Base-by-base conservation (phyloP, 306 rosid species). In the Sindora glabra region DNA sequence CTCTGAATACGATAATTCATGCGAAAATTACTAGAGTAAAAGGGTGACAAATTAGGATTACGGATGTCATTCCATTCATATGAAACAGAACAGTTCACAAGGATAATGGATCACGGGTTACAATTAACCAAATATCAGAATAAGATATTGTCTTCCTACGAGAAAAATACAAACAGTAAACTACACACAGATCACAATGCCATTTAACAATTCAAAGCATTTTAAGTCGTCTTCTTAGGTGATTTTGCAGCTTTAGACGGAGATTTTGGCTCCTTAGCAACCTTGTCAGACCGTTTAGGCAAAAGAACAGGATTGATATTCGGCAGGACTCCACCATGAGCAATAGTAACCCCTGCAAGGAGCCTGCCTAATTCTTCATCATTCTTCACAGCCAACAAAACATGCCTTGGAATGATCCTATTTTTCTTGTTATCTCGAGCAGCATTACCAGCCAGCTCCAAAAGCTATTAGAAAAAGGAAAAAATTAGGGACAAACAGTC, bases 381-480 rank as follows among this genome's bases (percentile, higher is more conserved):
- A 21, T 76, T 80, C 59, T 79, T 80, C 65, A 76, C 74, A 0
- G 85, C 85, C 59, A 80, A 58, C 3, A 75, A 56, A 34, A 80
- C 71, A 25, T 50, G 85, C 69, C 85, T 65, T 9, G 83, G 79
- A 41, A 64, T 73, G 16, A 78, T 78, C 53, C 79, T 58, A 21
- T 53, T 73, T 62, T 69, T 80, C 57, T 80, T 76, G 68, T 72
- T 80, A 36, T 80, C 82, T 36, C 82, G 68, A 4, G 79, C 82
- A 27, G 82, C 85, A 80, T 80, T 80, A 16, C 82, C 85, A 49
- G 85, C 82, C 48, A 80, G 10, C 54, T 80, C 85, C 79, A 76
- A 57, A 54, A 80, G 82, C 86, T 80, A 70, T n/a, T n/a, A n/a
- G n/a, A n/a, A 4, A 29, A 4, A 29, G 34, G n/a, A 3, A 38